Base-by-base conservation (phyloP, 164 flowering plant genomes). In the Vitis rupestris region DNA sequence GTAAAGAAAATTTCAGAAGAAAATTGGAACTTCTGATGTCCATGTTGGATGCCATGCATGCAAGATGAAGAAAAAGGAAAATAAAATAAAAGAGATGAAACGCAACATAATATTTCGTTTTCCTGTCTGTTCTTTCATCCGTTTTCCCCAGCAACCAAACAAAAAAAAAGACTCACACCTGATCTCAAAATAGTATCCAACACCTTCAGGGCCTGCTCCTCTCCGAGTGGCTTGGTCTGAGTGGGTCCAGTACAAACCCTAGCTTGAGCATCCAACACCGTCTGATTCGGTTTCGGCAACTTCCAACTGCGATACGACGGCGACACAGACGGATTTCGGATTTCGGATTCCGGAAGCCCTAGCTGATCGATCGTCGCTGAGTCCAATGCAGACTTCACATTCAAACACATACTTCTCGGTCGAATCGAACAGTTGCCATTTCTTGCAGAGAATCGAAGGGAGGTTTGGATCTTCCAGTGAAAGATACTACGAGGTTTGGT, bases 231-330 rank as follows among this genome's bases (percentile, higher is more conserved):
- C 75, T 66, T 86, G 61, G 97, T 88, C 81, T 88, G 99, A 2
- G 90, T 93, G 10, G 99, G 98, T 0, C 98, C 98, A 14, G 99
- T 90, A 77, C 99, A 96, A 70, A 96, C 93, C 91, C 83, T 89
- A 58, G 90, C 81, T 66, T 96, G 99, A 74, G 99, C 99, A 12
- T 92, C 99, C 60, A 89, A 78, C 73, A 93, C 90, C 37, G 92
- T 90, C 81, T 85, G 93, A 71, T 96, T 96, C 12, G 99, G 97
- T 67, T 78, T 83, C 50, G 85, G 77, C 17, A 83, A 50, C 68
- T 70, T 68, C 53, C 83, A 70, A 64, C 74, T 74, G 64, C 98
- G 87, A 68, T 87, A 91, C 16, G 90, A 78, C 13, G 92, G 56
- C n/a, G 98, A 90, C 9, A 90, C 10, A 19, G 91, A 69, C 11